A percentile compares a stretch with the other conserved stretches of the same genome.
Evolutionary conservation across 2,329 filamentous ascomycete species (phyloP).

Genomic region (Diaporthe australafricana): DNA sequence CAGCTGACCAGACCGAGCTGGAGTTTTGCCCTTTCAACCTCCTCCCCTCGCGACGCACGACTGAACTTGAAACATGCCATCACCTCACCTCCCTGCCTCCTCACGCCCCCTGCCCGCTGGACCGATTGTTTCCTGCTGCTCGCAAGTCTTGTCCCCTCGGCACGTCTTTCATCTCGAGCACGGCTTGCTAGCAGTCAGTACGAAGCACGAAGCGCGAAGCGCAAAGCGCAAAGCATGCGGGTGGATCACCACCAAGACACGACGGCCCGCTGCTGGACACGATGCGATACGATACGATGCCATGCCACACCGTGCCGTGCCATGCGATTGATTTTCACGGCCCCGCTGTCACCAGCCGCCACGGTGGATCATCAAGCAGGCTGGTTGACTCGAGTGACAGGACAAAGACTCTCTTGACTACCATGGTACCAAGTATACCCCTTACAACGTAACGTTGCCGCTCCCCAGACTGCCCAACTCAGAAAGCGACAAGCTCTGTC

Average conservation of each 20-base stretch:
- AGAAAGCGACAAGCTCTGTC: conserved; percentile 17
- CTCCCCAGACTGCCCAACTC: conserved; percentile 9
- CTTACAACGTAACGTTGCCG: conserved; percentile 16
- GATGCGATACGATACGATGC: conserved; percentile 8
- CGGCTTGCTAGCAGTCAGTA: background rate
- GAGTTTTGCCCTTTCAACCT: conserved; percentile 22
- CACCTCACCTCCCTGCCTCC: background rate
- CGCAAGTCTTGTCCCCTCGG: background rate
- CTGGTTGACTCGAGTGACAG: conserved; percentile 15
- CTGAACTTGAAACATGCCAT: conserved; percentile 25
- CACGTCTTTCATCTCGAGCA: background rate
- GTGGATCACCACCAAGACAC: background rate
- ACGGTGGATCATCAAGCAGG: conserved; percentile 1
- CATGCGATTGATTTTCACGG: conserved; percentile 23
- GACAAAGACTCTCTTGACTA: background rate
- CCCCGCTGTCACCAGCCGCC: conserved; percentile 24
- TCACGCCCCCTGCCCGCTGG: conserved; percentile 2
- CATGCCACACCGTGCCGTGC: conserved; percentile 1
- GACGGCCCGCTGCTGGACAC: conserved; percentile 9
- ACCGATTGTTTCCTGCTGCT: conserved; percentile 12
- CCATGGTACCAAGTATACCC: background rate
- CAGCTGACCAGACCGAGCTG: background rate
- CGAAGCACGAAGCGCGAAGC: background rate
- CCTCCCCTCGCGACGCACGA: conserved; percentile 8
- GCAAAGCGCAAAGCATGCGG: conserved; percentile 1